These are phyloP conservation scores for Cornus controversa DNA, from an alignment of 148 eudicot genomes.

Conservation along the genomic window DNA sequence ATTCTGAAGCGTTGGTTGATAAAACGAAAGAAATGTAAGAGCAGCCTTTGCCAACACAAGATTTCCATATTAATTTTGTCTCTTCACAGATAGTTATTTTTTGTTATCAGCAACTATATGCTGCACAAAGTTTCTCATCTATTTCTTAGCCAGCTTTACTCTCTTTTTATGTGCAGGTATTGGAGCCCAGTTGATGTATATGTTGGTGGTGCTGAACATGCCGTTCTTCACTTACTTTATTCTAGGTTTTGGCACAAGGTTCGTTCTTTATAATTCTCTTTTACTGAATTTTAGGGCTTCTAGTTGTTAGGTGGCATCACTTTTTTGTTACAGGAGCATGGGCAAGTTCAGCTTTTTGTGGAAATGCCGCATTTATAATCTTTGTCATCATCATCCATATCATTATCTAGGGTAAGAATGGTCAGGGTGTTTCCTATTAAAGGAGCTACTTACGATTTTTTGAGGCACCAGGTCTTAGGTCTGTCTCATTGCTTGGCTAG, in stretches of 20 bases:
- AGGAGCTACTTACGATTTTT: not conserved
- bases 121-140: constrained; percentile 9
- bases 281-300: not conserved
- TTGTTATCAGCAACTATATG: not conserved
- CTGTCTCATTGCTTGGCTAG: not conserved
- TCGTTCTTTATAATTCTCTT: constrained; percentile 4
- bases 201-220: constrained; percentile 99
- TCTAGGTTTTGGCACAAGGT: constrained; percentile 99
- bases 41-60: constrained; percentile 1
- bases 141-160: not conserved
- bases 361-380: not conserved
- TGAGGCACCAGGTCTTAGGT: not conserved
- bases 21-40: constrained; percentile 75
- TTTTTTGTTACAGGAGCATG: not conserved
- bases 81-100: not conserved
- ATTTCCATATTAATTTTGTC: not conserved
- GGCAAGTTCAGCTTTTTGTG: not conserved
- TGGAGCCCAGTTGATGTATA: constrained; percentile 99
- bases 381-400: not conserved
- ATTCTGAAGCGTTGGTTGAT: constrained; percentile 75
- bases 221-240: constrained; percentile 97
- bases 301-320: not conserved
- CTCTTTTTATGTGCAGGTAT: constrained; percentile 52
- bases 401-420: not conserved
- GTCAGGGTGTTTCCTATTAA: not conserved